Conservation (phyloP, 306 rosid genomes). For the Cucumis cinereus region DNA sequence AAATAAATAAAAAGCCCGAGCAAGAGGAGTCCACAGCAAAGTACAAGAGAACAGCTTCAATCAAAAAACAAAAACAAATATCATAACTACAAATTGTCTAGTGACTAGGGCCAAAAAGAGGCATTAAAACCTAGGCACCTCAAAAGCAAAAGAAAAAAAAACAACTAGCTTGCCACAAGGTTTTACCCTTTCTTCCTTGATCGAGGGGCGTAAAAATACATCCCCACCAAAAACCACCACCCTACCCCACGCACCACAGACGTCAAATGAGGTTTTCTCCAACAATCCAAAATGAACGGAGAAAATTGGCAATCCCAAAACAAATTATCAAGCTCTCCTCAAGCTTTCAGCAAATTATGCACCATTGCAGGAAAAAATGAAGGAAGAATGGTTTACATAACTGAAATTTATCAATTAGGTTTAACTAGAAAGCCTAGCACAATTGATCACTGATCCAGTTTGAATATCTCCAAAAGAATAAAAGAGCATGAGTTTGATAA, state of each 20-base stretch:
- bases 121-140: not conserved
- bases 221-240: not conserved
- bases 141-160: not conserved
- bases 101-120: not conserved
- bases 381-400: not conserved
- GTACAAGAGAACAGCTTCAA: not conserved
- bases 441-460: too few relatives aligned
- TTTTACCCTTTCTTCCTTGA: not conserved
- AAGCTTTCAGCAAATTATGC: too few relatives aligned
- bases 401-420: too few relatives aligned
- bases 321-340: not conserved
- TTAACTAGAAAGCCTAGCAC: too few relatives aligned
- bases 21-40: not conserved
- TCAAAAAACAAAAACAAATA: not conserved
- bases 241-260: not conserved
- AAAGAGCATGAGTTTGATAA: too few relatives aligned
- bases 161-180: not conserved
- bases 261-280: not conserved
- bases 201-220: not conserved
- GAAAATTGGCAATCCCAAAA: not conserved
- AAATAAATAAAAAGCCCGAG: not conserved
- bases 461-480: too few relatives aligned
- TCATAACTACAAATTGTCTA: not conserved
- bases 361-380: not conserved
- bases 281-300: not conserved